Evolutionary conservation across 2,329 filamentous ascomycete species (phyloP).

Genomic region (Fusarium duplospermum): DNA sequence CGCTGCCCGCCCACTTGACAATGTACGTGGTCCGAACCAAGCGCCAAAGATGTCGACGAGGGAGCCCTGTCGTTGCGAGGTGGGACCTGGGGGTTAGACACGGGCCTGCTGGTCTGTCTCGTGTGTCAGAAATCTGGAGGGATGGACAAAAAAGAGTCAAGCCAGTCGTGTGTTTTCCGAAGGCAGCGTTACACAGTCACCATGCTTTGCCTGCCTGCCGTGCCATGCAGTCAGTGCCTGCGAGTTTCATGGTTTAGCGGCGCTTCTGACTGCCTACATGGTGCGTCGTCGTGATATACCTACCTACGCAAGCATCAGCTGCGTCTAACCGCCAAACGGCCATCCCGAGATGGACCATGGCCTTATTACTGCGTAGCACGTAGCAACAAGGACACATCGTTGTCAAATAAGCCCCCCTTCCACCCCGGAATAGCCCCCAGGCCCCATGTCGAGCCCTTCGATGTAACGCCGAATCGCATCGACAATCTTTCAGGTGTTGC

Average conservation of each 20-base stretch:
- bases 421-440: slow-evolving; percentile 11
- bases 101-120: slow-evolving; percentile 20
- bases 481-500: slow-evolving; percentile 37
- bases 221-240: not conserved
- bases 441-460: slow-evolving; percentile 12
- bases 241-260: slow-evolving; percentile 24
- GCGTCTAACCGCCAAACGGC: slow-evolving; percentile 10
- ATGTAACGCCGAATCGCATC: slow-evolving; percentile 43
- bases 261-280: not conserved
- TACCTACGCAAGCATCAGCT: not conserved
- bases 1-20: not conserved
- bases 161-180: slow-evolving; percentile 8
- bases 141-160: slow-evolving; percentile 2
- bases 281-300: slow-evolving; percentile 6
- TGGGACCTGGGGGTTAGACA: slow-evolving; percentile 24
- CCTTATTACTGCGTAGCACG: not conserved
- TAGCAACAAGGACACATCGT: not conserved
- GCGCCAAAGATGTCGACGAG: slow-evolving; percentile 24
- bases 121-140: slow-evolving; percentile 37
- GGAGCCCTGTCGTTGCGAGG: slow-evolving; percentile 32
- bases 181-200: slow-evolving; percentile 10
- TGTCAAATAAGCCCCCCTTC: not conserved
- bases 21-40: slow-evolving; percentile 21
- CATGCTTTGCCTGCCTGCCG: not conserved
- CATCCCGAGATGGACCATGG: slow-evolving; percentile 2